Evolutionary conservation across 805 yeast genomes (phyloP), one percentile per base, ranked within the genome.

Genomic region (Starmerella apis): DNA sequence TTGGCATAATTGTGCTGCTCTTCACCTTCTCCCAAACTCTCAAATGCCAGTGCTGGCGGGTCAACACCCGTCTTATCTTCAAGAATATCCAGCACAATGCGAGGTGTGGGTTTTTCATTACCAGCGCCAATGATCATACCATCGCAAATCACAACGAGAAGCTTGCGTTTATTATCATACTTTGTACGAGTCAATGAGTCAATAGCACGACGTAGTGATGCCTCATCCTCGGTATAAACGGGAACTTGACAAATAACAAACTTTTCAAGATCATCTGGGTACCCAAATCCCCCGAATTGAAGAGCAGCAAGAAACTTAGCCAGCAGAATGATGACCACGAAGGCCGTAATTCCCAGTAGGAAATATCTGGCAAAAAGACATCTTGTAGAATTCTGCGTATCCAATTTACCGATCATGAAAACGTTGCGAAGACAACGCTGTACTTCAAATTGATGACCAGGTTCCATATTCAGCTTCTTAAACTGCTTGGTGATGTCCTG

Each of bases 1-100:
- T 78, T 77, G 43, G 79, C 82, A 77, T 75, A 72, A 60, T 78
- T 78, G 62, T 77, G 82, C 65, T 80, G 79, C 64, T 76, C 75
- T 30, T 70, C 62, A 38, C 83, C 83, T 54, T 74, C 80, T 19
- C 81, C 81, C 30, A 78, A 71, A 22, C 79, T 76, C 46, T 78
- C 79, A 57, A 75, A 76, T 1, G 77, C 68, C 47, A 70, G 63
- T 1, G 80, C 72, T 54, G 71, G 68, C 7, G 78, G 81, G 33
- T 78, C 78, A 24, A 73, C 75, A 18, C 68, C 72, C 3, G 73
- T 74, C 19, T 76, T 69, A 22, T 70, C 68, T 35, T 79, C 76
- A 65, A 78, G 71, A 71, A 78, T 76, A 44, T 71, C 74, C 48
- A 78, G 66, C 2, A 70, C 78, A 53, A 78, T 74, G 18, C 77